Evolutionary conservation across 768 basidiomycete genomes (phyloP), one percentile per base, ranked within the genome.

Genomic region (Rhizopogon sp.): DNA sequence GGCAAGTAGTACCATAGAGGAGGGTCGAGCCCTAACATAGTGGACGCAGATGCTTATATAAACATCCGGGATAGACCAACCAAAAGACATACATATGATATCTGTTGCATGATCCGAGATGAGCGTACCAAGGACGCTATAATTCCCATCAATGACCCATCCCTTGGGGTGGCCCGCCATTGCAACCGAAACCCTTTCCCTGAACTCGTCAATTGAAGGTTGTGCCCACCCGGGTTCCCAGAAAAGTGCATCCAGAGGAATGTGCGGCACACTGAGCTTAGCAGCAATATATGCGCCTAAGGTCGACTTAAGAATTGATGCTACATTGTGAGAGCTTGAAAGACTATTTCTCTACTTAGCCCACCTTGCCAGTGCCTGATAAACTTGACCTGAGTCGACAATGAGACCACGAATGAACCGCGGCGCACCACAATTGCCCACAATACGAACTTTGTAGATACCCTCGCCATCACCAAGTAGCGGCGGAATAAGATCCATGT

Each of bases 1-100:
- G 85, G 83, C 52, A 87, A 74, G 69, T 87, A 88, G 9, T 80
- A 66, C 8, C 70, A 16, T 35, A 87, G 68, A 11, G 85, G 87
- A 7, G 85, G 84, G 59, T 87, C 85, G 20, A 88, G 70, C 87
- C 87, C 85, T 88, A 39, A 58, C 6, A 31, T 6, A 3, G 17
- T 40, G 57, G 28, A 39, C n/a, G 25, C 13, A 25, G 31, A 43
- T 35, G 7, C 6, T 5, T 61, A 20, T 52, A 43, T 22, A 33
- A 11, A 6, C 17, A 43, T 25, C 17, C 39, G 37, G 14, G n/a
- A 2, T 39, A 43, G 6, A 8, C 14, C 40, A 8, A 28, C 37
- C 14, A 51, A 17, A 39, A 31, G n/a, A 68, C 75, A 44, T 55
- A 84, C 83, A 84, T 20, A 84, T 74, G 7, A 79, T 61, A 61